Evolutionary conservation across 1,284 basidiomycete genomes (phyloP).

Genomic region (Cryptococcus sp.): DNA sequence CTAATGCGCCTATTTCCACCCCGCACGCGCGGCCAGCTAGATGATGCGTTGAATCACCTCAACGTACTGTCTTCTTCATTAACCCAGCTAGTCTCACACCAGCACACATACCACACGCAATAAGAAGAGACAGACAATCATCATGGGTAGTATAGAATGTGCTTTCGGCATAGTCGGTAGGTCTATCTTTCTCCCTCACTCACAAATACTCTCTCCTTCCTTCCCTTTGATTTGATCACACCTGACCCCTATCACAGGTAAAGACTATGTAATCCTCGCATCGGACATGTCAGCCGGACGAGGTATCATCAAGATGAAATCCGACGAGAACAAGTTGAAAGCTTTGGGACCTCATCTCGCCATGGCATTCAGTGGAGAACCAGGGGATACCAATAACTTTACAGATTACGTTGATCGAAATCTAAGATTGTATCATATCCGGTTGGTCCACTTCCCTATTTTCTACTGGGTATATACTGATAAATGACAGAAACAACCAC

Average conservation of each 20-base stretch:
- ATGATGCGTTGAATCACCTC: too few relatives aligned
- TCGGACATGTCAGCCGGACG: slow-evolving; percentile 82
- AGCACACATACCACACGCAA: too few relatives aligned
- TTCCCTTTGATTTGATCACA: not conserved
- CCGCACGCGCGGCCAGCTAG: too few relatives aligned
- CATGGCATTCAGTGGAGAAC: slow-evolving; percentile 93
- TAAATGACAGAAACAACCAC: slow-evolving; percentile 47
- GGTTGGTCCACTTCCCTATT: slow-evolving; percentile 51
- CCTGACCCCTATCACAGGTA: slow-evolving; percentile 53
- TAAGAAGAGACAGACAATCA: not conserved
- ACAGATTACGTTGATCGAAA: slow-evolving; percentile 96
- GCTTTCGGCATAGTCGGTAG: slow-evolving; percentile 7
- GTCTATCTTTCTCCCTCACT: not conserved
- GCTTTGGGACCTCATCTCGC: slow-evolving; percentile 82
- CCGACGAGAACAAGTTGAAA: slow-evolving; percentile 96
- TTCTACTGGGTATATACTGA: not conserved
- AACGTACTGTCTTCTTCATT: too few relatives aligned
- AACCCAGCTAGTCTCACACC: too few relatives aligned
- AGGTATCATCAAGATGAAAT: slow-evolving; percentile 96
- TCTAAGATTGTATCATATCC: slow-evolving; percentile 91
- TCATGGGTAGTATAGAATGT: slow-evolving; percentile 1
- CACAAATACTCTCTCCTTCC: not conserved
- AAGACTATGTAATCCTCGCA: slow-evolving; percentile 85
- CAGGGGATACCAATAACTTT: slow-evolving; percentile 95
- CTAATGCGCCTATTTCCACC: too few relatives aligned